A percentile compares a stretch with the other conserved stretches of the same genome.
Evolutionary conservation across 1,284 basidiomycete species (phyloP).

Genomic region (Kwoniella shivajii): DNA sequence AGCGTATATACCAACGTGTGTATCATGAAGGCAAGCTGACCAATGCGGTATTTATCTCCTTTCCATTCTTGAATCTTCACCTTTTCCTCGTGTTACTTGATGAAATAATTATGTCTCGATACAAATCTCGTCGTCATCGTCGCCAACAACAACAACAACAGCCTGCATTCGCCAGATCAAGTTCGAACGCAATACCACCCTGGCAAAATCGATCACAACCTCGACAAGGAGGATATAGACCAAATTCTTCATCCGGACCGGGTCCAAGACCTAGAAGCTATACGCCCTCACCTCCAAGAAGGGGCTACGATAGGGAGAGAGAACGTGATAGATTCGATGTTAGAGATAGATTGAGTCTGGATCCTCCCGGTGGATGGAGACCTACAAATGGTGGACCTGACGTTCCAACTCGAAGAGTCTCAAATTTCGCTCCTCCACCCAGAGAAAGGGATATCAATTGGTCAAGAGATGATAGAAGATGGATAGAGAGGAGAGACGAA

Average conservation of each 20-base stretch:
- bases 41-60: too few relatives aligned
- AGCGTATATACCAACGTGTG: too few relatives aligned
- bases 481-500: constrained; percentile 2
- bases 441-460: not conserved
- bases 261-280: constrained; percentile 16
- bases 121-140: not conserved
- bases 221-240: constrained; percentile 5
- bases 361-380: constrained; percentile 2
- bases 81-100: too few relatives aligned
- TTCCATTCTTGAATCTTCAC: too few relatives aligned
- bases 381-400: not conserved
- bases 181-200: constrained; percentile 15
- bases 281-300: constrained; percentile 21
- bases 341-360: constrained; percentile 11
- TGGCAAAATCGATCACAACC: constrained; percentile 17
- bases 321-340: constrained; percentile 12
- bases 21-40: too few relatives aligned
- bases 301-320: constrained; percentile 10
- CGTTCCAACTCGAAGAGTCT: not conserved
- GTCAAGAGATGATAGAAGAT: constrained; percentile 11
- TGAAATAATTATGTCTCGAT: not conserved
- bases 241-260: constrained; percentile 7
- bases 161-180: not conserved
- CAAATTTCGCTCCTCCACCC: not conserved
- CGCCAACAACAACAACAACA: not conserved